Evolutionary conservation across 192 early-diverging fungal species (phyloP), one percentile per base, ranked within the genome.

Genomic region (Lobosporangium transversale): DNA sequence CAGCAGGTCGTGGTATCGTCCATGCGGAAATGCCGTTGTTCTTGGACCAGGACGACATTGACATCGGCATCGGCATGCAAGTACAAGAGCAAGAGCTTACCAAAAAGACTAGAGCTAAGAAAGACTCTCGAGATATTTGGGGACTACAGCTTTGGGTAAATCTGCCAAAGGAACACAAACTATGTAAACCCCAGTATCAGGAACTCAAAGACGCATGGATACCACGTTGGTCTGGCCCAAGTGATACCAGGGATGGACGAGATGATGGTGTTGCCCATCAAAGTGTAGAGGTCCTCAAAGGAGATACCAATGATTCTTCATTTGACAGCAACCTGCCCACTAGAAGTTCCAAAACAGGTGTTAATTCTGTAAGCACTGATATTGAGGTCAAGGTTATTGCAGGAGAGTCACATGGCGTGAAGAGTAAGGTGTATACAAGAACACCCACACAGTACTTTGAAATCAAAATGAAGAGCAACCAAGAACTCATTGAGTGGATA

Each of bases 391-490:
- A 62, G n/a, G 68, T 70, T 32, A 69, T 61, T 52, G 67, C 58
- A 2, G 67, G 67, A 15, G 59, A 62, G 31, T 62, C 68, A 0
- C 59, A 61, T 24, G 59, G 68, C n/a, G 44, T 70, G 0, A 9
- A 55, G 12, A 48, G 51, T 17, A 48, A 56, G 24, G 91, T 94
- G 21, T 70, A 86, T 48, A 94, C 94, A 3, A 78, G 86, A 29
- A 92, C 89, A 4, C 94, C 93, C 10, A 91, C 93, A 44, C 85
- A 85, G 80, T 91, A 89, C 68, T 79, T 94, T 31, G 91, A 95
- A 60, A 70, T 94, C 36, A 83, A 84, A 48, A 82, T 94, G 70
- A 53, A 82, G 53, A 75, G 82, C 31, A 79, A 80, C 48, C 85
- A 85, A 31, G 86, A 80, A 50, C 53, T 89, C 70, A 66, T 85